A percentile compares a stretch with the other conserved stretches of the same genome.
Evolutionary conservation across 257 asterid genomes (phyloP).

Genomic region (Capsicum chinense): DNA sequence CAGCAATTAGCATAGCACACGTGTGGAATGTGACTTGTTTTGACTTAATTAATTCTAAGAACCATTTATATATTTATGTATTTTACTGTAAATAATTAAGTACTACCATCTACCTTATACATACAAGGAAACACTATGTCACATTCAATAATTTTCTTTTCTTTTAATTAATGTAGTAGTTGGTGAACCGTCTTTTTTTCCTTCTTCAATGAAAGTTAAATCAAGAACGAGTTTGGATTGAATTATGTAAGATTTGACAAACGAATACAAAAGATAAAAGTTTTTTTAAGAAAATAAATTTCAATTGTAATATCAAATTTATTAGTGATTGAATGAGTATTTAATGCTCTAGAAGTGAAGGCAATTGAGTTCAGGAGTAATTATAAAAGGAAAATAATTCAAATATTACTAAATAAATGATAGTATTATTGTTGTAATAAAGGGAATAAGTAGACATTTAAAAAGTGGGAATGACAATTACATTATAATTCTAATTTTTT

Average conservation of each 20-base stretch:
- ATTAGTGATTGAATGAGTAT: background rate
- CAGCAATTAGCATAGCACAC: background rate
- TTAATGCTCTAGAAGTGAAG: background rate
- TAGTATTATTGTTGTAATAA: no score
- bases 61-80: background rate
- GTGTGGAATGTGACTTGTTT: slow-evolving; percentile 13
- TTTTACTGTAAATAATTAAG: background rate
- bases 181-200: background rate
- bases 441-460: no score
- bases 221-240: background rate
- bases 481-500: background rate
- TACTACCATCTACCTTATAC: background rate
- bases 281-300: background rate
- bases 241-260: background rate
- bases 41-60: background rate
- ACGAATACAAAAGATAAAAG: background rate
- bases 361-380: background rate
- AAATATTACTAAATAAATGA: no score
- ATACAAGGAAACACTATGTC: background rate
- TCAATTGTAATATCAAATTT: background rate
- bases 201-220: background rate
- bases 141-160: background rate
- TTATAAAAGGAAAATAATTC: no score
- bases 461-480: no score
- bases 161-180: background rate